phyloP scores from a whole-genome alignment of 2,329 filamentous ascomycete genomes.

The Berkeleyomyces basicola region DNA sequence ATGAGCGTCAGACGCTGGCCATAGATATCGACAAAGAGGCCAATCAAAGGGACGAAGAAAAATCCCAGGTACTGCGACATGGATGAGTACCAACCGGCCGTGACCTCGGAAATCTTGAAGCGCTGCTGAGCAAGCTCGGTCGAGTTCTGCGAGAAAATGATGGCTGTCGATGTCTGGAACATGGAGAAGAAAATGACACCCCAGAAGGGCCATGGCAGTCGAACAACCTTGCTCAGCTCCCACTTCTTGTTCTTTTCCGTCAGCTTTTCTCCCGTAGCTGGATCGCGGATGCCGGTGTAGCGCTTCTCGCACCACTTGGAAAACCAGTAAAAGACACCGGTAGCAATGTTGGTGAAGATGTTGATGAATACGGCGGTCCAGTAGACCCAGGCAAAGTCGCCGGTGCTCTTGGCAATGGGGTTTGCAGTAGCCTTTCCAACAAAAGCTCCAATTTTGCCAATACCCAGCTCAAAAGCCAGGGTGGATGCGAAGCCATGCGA shows the following conservation, averaged over 20 bases:
- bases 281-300: conserved; percentile 32
- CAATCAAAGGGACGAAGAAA: conserved; percentile 39
- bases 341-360: conserved; percentile 41
- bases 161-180: conserved; percentile 40
- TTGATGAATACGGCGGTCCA: conserved; percentile 49
- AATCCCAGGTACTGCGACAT: conserved; percentile 38
- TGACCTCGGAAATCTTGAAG: conserved; percentile 36
- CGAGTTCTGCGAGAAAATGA: conserved; percentile 38
- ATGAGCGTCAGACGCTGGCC: conserved; percentile 38
- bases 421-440: conserved; percentile 44
- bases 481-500: conserved; percentile 45
- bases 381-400: conserved; percentile 45
- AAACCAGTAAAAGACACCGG: conserved; percentile 38
- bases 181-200: conserved; percentile 35
- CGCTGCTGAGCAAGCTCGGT: conserved; percentile 45
- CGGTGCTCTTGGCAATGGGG: conserved; percentile 37
- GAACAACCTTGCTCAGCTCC: conserved; percentile 36
- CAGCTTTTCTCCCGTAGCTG: conserved; percentile 41
- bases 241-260: conserved; percentile 43
- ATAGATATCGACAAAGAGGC: conserved; percentile 38
- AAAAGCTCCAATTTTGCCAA: conserved; percentile 45
- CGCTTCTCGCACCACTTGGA: conserved; percentile 31
- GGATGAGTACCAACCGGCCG: conserved; percentile 44
- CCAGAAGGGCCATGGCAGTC: conserved; percentile 46
- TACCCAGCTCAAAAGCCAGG: conserved; percentile 40